Base-by-base conservation (phyloP, 2,329 filamentous ascomycete species). In the Clarireedia monteithiana region DNA sequence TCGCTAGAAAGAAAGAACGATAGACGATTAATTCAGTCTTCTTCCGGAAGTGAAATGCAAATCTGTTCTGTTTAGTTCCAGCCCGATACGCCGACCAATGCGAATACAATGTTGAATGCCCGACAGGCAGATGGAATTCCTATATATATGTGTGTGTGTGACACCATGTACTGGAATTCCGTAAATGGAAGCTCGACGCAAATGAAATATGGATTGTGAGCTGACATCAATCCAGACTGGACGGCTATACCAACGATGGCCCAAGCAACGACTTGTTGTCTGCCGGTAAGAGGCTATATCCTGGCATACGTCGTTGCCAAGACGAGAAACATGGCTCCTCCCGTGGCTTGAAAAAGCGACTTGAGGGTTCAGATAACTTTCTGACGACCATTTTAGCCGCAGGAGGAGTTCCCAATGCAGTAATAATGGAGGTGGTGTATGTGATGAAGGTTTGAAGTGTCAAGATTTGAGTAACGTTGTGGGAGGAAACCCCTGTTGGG, bases 121-220 rank as follows among this genome's bases (percentile, higher is more conserved):
- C 23, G 42, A 17, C 27, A 30, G 24, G 42, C n/a, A 24, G 24
- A 10, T 39, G 2, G 30, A 20, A 34, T 23, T 12, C n/a, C 38
- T 39, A 39, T 40, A 50, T 39, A 50, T 44, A 17, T 45, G 14
- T 20, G 17, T 45, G 17, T 45, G 20, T 44, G 17, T 26, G 12
- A 23, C n/a, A 23, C 30, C 30, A 34, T 34, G 30, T 12, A 5
- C 10, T 34, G 9, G 30, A 34, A 34, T 34, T 34, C 30, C 12
- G 10, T 42, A 44, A 10, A 44, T 44, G 38, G 27, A 55, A 50
- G 17, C 45, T 40, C 23, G 46, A n/a, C 34, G 30, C 27, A 49
- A 49, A 49, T 54, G 45, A 54, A 49, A 54, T 49, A 54, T 49
- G 45, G 36, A 54, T 49, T 34, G 45, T 54, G 52, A 54, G 44